phyloP scores from a whole-genome alignment of 2,329 filamentous ascomycete genomes.

The Calonectria pauciramosa region DNA sequence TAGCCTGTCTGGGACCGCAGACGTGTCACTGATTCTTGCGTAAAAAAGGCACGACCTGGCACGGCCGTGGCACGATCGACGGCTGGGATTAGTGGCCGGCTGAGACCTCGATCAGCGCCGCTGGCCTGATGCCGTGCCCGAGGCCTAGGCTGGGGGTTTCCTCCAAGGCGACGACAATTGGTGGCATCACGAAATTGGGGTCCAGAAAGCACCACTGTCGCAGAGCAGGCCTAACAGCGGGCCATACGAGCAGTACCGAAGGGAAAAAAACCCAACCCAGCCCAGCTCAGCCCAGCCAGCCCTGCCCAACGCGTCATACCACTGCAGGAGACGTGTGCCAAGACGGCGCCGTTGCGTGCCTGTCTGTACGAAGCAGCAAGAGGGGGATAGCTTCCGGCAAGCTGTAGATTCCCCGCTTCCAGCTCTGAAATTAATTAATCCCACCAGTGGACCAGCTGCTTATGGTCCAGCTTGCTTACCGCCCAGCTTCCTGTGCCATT shows the following conservation, averaged over 20 bases:
- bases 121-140: not conserved
- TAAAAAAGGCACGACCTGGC: not conserved
- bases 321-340: constrained; percentile 5
- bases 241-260: not conserved
- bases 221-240: not conserved
- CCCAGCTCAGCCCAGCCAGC: not conserved
- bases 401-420: constrained; percentile 15
- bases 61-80: constrained; percentile 14
- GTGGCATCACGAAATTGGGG: not conserved
- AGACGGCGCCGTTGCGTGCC: not conserved
- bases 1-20: not conserved
- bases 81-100: constrained; percentile 7
- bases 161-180: not conserved
- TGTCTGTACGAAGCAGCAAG: not conserved
- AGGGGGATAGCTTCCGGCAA: not conserved
- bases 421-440: constrained; percentile 1
- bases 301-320: not conserved
- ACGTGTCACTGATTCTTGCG: not conserved
- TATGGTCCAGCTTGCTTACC: not conserved
- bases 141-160: not conserved
- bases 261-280: not conserved
- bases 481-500: not conserved
- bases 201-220: constrained; percentile 7
- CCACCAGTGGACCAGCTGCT: not conserved
- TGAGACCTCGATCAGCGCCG: constrained; percentile 20